Percentiles rank a stretch among this genome's conserved stretches.
phyloP scores from a whole-genome alignment of 1,284 basidiomycete genomes.

The Baeospora myosura region DNA sequence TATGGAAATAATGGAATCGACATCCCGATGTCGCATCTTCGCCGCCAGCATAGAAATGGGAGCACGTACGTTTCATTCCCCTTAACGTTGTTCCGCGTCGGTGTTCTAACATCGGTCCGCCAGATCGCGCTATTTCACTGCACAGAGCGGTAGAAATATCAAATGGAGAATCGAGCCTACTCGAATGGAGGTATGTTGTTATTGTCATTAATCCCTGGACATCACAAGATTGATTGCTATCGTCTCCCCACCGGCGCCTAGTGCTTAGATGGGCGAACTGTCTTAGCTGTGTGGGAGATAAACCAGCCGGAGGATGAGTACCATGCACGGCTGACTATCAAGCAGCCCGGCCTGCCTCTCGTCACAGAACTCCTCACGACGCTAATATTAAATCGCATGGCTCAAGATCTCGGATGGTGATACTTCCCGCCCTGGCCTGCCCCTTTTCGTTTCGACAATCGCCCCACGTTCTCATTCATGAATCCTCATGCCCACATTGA shows the following conservation, averaged over 20 bases:
- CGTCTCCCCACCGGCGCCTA: slow-evolving; percentile 17
- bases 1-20: slow-evolving; percentile 57
- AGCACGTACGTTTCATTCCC: slow-evolving; percentile 44
- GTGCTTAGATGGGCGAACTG: slow-evolving; percentile 53
- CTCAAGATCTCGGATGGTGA: slow-evolving; percentile 46
- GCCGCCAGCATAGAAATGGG: slow-evolving; percentile 48
- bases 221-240: no score
- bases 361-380: slow-evolving; percentile 70
- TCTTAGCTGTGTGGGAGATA: slow-evolving; percentile 57
- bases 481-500: no score
- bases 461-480: no score
- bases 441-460: no score
- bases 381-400: slow-evolving; percentile 61
- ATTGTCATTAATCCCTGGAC: background rate
- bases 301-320: slow-evolving; percentile 48
- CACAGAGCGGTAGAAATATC: slow-evolving; percentile 56
- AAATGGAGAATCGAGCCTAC: slow-evolving; percentile 60
- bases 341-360: slow-evolving; percentile 44
- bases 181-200: slow-evolving; percentile 56
- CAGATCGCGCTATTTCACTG: slow-evolving; percentile 65
- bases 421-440: no score
- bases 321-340: slow-evolving; percentile 52
- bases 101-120: slow-evolving; percentile 9
- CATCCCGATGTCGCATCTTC: slow-evolving; percentile 46
- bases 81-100: slow-evolving; percentile 4